These are phyloP conservation scores for Rhizopus arrhizus DNA, from an alignment of 371 early-diverging fungal species.

Conservation along the genomic window DNA sequence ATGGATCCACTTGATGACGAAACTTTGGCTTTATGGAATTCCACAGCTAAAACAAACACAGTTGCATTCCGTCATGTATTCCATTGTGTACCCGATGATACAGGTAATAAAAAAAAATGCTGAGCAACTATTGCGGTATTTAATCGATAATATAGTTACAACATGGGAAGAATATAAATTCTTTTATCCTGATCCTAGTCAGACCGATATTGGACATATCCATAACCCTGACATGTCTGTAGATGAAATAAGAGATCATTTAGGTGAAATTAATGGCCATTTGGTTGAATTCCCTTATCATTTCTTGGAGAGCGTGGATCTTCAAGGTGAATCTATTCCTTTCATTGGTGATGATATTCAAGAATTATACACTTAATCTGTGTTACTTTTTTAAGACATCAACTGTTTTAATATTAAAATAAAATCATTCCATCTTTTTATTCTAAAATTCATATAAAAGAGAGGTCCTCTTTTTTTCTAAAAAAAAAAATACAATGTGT, in stretches of 20 bases:
- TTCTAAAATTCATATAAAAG: background rate
- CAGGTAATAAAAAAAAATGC: slow-evolving; percentile 30
- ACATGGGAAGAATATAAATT: slow-evolving; percentile 70
- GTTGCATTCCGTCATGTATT: slow-evolving; percentile 71
- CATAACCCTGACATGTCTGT: slow-evolving; percentile 48
- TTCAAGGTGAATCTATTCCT: slow-evolving; percentile 48
- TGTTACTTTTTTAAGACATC: background rate
- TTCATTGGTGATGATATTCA: slow-evolving; percentile 41
- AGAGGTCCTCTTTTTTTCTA: background rate
- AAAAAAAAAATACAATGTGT: background rate
- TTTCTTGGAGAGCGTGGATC: slow-evolving; percentile 68
- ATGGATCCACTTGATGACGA: slow-evolving; percentile 67
- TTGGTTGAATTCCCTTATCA: slow-evolving; percentile 76
- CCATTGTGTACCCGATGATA: slow-evolving; percentile 78
- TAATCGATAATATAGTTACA: slow-evolving; percentile 35
- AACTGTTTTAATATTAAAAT: too few species aligned
- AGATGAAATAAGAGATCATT: slow-evolving; percentile 47
- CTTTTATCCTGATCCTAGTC: slow-evolving; percentile 58
- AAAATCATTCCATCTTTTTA: background rate
- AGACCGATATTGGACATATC: slow-evolving; percentile 48
- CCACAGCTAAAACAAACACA: slow-evolving; percentile 64
- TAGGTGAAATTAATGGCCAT: slow-evolving; percentile 63
- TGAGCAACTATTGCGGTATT: slow-evolving; percentile 6
- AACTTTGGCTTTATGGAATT: slow-evolving; percentile 56
- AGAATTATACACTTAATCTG: slow-evolving; percentile 48